Evolutionary conservation across 768 basidiomycete genomes (phyloP), one percentile per base, ranked within the genome.

Genomic region (Kondoa malvinella): DNA sequence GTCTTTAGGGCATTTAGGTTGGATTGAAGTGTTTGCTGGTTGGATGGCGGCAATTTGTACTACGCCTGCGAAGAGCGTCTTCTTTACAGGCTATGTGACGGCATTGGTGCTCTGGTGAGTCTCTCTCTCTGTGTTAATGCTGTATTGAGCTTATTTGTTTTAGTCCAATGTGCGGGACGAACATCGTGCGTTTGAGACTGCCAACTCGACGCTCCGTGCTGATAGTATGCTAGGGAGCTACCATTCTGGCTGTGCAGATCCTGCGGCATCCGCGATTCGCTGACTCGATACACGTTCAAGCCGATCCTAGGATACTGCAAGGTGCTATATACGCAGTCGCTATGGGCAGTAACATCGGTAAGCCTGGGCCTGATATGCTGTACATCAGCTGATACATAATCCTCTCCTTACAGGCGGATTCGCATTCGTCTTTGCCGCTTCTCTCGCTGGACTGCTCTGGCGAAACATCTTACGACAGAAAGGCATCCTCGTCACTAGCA

Each of bases 361-460:
- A 50, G 40, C 40, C 21, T 21, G 12, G 21, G n/a, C n/a, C n/a
- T n/a, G n/a, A n/a, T n/a, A n/a, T n/a, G n/a, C n/a, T n/a, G n/a
- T n/a, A n/a, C n/a, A n/a, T n/a, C n/a, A n/a, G n/a, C n/a, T n/a
- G n/a, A n/a, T n/a, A n/a, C n/a, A n/a, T n/a, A n/a, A n/a, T n/a
- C n/a, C 21, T 50, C 21, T 21, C 40, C 40, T 21, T 8, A 50
- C 40, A 50, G 92, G 92, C 15, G 92, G 92, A 1, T 87, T 92
- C 71, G 87, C 85, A 70, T 86, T 88, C 75, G 88, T 89, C 8
- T 92, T 92, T 74, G 86, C 86, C 3, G 89, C 88, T 0, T 89
- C 87, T 66, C 82, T 95, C 17, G 91, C 90, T 0, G 92, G 92
- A 0, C 78, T 97, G 57, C 80, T 95, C 17, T 96, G 92, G 92